A percentile compares a stretch with the other conserved stretches of the same genome.
Conservation (phyloP, 208 protist species). For the Leishmania guyanensis region DNA sequence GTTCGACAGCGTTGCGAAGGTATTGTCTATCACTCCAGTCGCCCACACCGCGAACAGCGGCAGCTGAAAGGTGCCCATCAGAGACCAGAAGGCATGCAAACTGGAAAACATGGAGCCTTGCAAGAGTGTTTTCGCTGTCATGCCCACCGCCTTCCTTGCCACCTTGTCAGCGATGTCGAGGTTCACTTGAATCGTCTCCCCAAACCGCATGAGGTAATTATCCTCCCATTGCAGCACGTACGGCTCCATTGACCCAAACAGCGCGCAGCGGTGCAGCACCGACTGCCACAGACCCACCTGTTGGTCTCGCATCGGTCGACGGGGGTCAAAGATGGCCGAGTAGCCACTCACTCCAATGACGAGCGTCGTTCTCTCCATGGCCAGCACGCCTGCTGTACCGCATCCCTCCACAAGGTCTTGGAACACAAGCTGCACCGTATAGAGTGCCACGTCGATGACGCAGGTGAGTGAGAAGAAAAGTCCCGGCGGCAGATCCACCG, state of each 20-base stretch:
- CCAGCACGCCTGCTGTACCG: background rate
- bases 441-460: slow-evolving; percentile 27
- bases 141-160: slow-evolving; percentile 35
- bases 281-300: slow-evolving; percentile 79
- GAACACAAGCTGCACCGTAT: slow-evolving; percentile 49
- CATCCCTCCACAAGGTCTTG: slow-evolving; percentile 55
- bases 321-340: slow-evolving; percentile 68
- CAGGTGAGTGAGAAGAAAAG: slow-evolving; percentile 50
- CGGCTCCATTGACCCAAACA: slow-evolving; percentile 54
- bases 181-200: slow-evolving; percentile 61
- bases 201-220: slow-evolving; percentile 67
- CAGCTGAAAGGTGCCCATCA: slow-evolving; percentile 66
- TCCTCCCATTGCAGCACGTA: slow-evolving; percentile 87
- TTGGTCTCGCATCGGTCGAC: slow-evolving; percentile 74
- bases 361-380: slow-evolving; percentile 40
- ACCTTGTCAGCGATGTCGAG: slow-evolving; percentile 51
- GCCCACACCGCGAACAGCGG: slow-evolving; percentile 84
- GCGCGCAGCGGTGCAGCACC: slow-evolving; percentile 36
- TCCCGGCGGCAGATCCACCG: slow-evolving; percentile 33
- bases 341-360: slow-evolving; percentile 81
- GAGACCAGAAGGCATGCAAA: slow-evolving; percentile 62
- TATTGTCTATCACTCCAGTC: slow-evolving; percentile 85
- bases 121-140: slow-evolving; percentile 45
- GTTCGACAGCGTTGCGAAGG: slow-evolving; percentile 72
- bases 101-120: slow-evolving; percentile 69